Base-by-base conservation (phyloP, 2,329 filamentous ascomycete species). In the Pseudopyricularia javanii region DNA sequence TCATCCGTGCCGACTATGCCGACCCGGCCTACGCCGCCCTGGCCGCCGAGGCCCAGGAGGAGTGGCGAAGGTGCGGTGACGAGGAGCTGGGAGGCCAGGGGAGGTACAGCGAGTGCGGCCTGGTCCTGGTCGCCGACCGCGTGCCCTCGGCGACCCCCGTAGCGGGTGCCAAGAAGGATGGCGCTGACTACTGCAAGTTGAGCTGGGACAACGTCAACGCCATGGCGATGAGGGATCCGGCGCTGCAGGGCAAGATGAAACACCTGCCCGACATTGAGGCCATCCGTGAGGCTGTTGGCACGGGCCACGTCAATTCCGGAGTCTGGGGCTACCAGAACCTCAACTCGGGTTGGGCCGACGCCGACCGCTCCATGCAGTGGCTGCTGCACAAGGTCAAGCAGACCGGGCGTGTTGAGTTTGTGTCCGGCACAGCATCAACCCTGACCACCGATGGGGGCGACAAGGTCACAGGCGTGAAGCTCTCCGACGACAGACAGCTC, bases 331-430 rank as follows among this genome's bases (percentile, higher is more conserved):
- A 91, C 66, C 68, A 86, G 52, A 94, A 95, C 65, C 74, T 75
- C 52, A 73, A 75, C 28, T 85, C 83, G 37, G 89, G 89, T 6
- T 95, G 89, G 89, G 88, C 85, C 2, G 78, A 95, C 63, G 88
- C 88, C 0, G 83, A 83, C 56, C 77, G 75, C 47, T 79, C 76
- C 14, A 87, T 91, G 82, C 66, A 72, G 47, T 86, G 79, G 74
- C 65, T 87, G 15, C 74, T 79, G 54, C 62, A 71, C 45, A 68
- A 73, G 52, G 78, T 82, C 24, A 71, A 74, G 35, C 72, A 69
- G 8, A 75, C 78, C 7, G 72, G 74, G 9, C 74, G 82, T 51
- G 76, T 86, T 22, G 61, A 59, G 2, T 83, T 83, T 58, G 65
- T 80, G 28, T 71, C 72, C 49, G 79, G 71, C 26, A 71, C 70